Evolutionary conservation across 441 rosid genomes (phyloP).

Genomic region (Bocquillonia castaneifolia): DNA sequence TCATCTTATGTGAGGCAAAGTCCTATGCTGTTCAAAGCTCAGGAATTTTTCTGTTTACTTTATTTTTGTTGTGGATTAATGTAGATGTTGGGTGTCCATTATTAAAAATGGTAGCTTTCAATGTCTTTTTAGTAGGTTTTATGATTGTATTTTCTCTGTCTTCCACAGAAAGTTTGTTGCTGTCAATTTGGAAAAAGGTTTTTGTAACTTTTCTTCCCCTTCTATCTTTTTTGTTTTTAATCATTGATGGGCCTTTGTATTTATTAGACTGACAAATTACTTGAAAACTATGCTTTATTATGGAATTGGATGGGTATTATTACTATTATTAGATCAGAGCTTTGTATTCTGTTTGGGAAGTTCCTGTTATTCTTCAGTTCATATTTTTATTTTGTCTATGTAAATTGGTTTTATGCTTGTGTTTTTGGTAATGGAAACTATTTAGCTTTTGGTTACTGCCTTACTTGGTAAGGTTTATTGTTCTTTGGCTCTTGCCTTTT

Average conservation of each 20-base stretch:
- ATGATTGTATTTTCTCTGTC: not conserved
- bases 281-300: not conserved
- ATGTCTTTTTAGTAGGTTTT: not conserved
- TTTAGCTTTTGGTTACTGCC: not conserved
- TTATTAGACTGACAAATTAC: constrained; percentile 5
- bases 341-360: not conserved
- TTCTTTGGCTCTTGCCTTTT: not conserved
- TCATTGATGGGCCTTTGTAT: constrained; percentile 11
- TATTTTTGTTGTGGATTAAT: not conserved
- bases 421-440: not conserved
- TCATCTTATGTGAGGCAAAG: too few species aligned
- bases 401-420: not conserved
- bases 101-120: constrained; percentile 7
- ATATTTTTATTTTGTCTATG: not conserved
- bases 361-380: constrained; percentile 5
- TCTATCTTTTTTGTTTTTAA: not conserved
- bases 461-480: not conserved
- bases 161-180: constrained; percentile 1
- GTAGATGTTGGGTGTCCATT: not conserved
- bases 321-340: not conserved
- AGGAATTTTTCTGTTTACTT: too few species aligned
- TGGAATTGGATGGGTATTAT: not conserved
- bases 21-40: not conserved
- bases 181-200: not conserved
- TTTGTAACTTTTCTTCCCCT: not conserved